Evolutionary conservation across 192 early-diverging fungal genomes (phyloP), one percentile per base, ranked within the genome.

Genomic region (Coemansia erecta): DNA sequence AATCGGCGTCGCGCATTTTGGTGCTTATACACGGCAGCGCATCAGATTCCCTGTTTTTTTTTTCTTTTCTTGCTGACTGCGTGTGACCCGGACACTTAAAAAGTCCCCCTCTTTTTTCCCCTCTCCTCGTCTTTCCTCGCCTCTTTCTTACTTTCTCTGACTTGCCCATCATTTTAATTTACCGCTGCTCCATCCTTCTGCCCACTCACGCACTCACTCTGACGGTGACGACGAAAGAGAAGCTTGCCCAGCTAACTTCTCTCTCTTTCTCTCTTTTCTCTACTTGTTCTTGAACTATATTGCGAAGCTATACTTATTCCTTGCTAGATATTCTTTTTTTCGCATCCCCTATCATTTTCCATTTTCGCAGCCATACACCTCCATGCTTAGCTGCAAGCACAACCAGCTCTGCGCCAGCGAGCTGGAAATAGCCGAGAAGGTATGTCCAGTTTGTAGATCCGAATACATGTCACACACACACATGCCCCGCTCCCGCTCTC

Each of bases 371-470:
- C 17, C 43, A 45, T 21, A 4, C 19, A 18, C 14, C 6, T 23
- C 0, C 50, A 80, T 80, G 77, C 67, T 80, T 22, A 48, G 60
- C 62, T 71, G 62, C 44, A 80, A 75, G 44, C 60, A 62, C 47
- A 62, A 64, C 54, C 64, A 58, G 54, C 82, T 87, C 53, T 70
- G 70, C 52, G 59, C 75, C 10, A 77, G 83, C 19, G 84, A 88
- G 65, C 73, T 90, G 37, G 73, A 81, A 40, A 75, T 60, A 8
- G 77, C 81, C 35, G 89, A 90, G 68, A 64, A 77, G 75, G 75
- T 77, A 71, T 53, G 66, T 45, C 13, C 24, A 21, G 15, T 6
- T 45, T 2, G 17, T 26, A 21, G 12, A 50, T 26, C 13, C 23
- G 3, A 21, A 24, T 21, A 24, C 26, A 4, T 37, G 13, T 15